Conservation (phyloP, 495 filamentous ascomycete genomes). For the Trichoderma parareesei region DNA sequence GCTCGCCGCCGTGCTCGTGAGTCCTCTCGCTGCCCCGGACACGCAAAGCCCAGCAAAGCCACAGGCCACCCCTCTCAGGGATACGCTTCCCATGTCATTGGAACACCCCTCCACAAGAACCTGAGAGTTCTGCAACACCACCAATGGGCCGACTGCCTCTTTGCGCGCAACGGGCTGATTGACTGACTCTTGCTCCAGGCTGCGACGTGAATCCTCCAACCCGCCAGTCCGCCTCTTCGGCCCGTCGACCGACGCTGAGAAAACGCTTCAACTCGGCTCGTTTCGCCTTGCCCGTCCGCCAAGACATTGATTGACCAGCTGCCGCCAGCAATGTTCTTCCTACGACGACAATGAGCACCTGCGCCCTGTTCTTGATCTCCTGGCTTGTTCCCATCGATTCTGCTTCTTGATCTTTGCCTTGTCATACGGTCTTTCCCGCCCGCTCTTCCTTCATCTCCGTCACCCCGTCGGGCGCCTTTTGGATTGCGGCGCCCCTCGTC, state of each 20-base stretch:
- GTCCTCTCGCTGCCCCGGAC: not conserved
- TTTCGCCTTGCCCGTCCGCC: slow-evolving; percentile 7
- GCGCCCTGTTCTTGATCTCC: slow-evolving; percentile 32
- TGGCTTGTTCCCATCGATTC: slow-evolving; percentile 38
- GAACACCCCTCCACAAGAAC: slow-evolving; percentile 6
- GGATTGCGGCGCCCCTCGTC: slow-evolving; percentile 5
- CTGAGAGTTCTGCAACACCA: not conserved
- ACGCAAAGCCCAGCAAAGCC: not conserved
- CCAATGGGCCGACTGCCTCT: not conserved
- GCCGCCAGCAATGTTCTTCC: slow-evolving; percentile 14
- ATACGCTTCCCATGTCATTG: not conserved
- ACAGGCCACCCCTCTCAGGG: slow-evolving; percentile 3
- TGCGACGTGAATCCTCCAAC: not conserved
- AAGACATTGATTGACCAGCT: not conserved
- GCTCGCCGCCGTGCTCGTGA: not conserved
- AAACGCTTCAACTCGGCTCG: not conserved
- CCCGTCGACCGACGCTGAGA: not conserved
- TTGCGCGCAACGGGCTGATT: slow-evolving; percentile 1
- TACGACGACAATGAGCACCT: slow-evolving; percentile 41
- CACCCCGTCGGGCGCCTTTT: not conserved
- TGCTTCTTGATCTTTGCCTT: slow-evolving; percentile 27
- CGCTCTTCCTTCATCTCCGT: slow-evolving; percentile 7
- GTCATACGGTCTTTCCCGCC: slow-evolving; percentile 20
- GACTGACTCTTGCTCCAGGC: not conserved
- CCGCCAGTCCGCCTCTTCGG: not conserved